Base-by-base conservation (phyloP, 768 basidiomycete genomes). In the Boletellus emodensis region DNA sequence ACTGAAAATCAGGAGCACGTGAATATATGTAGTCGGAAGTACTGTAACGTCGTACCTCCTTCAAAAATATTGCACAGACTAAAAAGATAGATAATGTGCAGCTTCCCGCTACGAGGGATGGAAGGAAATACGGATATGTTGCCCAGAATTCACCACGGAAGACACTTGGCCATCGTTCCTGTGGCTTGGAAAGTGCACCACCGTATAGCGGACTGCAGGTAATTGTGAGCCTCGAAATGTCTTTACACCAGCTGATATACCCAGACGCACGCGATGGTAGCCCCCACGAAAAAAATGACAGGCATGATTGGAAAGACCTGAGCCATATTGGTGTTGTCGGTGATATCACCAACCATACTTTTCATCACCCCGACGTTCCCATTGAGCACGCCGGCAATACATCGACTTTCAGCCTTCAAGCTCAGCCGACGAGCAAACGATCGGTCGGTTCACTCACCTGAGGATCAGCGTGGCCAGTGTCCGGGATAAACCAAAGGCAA, bases 281-380 rank as follows among this genome's bases (percentile, higher is more conserved):
- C 44, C 20, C 70, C 70, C 4, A 59, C 15, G 44, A 44, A 57
- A 50, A 70, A 71, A 2, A 65, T 22, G 1, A 61, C 15, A 6
- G 63, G 71, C 10, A 72, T 13, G 14, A 65, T 32, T 12, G 67
- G 50, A 49, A 72, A 70, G 7, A 58, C 74, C 14, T 65, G 65
- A 4, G 75, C 69, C 61, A 66, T 66, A 43, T 63, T 70, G 40
- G 56, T 66, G 14, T 49, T 49, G 34, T 71, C 32, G 75, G 81
- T 83, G 33, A 86, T 65, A 52, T 86, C 84, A 0, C 76, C 84
- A 66, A 87, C 75, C 50, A 81, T 78, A 50, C 80, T 84, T 60
- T 87, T 89, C 75, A 87, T 82, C 30, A 87, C 84, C 5, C 80
- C 70, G 4, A 66, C 7, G 30, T 75, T 74, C 3, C 73, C 74